Evolutionary conservation across 1,139 yeast genomes (phyloP).

Genomic region (Kluyveromyces marxianus): DNA sequence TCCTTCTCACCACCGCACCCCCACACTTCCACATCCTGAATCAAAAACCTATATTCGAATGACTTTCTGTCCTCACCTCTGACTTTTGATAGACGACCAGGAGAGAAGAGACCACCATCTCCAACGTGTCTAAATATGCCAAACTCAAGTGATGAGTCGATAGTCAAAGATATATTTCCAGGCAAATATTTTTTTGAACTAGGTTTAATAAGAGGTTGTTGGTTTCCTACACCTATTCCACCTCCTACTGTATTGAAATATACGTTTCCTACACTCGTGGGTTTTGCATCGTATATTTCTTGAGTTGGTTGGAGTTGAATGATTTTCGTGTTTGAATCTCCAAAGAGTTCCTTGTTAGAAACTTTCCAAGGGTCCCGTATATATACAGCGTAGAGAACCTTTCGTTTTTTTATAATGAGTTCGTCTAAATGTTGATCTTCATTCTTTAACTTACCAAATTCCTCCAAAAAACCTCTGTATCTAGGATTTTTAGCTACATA

Average conservation of each 20-base stretch:
- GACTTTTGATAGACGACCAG: conserved; percentile 23
- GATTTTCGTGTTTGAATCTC: conserved; percentile 47
- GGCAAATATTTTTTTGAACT: conserved; percentile 37
- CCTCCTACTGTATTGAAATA: conserved; percentile 65
- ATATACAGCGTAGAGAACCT: conserved; percentile 52
- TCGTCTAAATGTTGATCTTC: conserved; percentile 23
- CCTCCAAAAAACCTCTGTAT: conserved; percentile 43
- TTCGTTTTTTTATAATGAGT: conserved; percentile 29
- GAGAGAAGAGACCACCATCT: conserved; percentile 40
- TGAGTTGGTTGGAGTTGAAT: conserved; percentile 62
- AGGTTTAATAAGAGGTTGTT: conserved; percentile 49
- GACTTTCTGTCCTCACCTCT: conserved; percentile 18
- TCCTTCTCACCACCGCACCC: conserved; percentile 80
- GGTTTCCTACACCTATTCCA: conserved; percentile 76
- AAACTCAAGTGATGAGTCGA: conserved; percentile 73
- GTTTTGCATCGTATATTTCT: conserved; percentile 39
- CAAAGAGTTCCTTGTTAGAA: conserved; percentile 68
- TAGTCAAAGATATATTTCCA: conserved; percentile 72
- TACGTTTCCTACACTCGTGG: conserved; percentile 31
- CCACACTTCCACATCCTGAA: conserved; percentile 82
- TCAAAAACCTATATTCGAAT: conserved; percentile 64
- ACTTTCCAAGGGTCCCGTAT: conserved; percentile 69
- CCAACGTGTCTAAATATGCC: conserved; percentile 71
- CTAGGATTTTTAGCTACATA: conserved; percentile 36
- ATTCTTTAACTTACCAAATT: conserved; percentile 45